Percentiles rank a stretch among this genome's conserved stretches.
Conservation (phyloP, 768 basidiomycete species). For the Favolaschia claudopus region DNA sequence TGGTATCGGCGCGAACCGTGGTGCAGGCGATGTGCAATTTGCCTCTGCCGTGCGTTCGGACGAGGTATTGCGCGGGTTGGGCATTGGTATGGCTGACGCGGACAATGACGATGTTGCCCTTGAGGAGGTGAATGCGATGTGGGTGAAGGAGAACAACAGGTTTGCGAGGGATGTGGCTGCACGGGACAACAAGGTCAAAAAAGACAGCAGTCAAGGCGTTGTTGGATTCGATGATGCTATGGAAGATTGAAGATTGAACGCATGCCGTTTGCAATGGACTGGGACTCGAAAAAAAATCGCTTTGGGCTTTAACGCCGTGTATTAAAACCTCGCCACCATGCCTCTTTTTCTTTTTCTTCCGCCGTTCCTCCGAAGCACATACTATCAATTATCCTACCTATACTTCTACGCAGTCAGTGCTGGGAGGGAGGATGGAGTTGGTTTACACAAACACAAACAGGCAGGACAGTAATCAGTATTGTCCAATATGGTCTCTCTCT, state of each 20-base stretch:
- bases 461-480: too few relatives aligned
- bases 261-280: too few relatives aligned
- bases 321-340: background rate
- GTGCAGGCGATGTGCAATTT: conserved; percentile 56
- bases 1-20: conserved; percentile 45
- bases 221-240: conserved; percentile 52
- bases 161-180: conserved; percentile 51
- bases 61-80: conserved; percentile 76
- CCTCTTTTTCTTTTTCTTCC: background rate
- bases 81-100: conserved; percentile 44
- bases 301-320: conserved; percentile 17
- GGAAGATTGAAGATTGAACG: conserved; percentile 44
- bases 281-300: too few relatives aligned
- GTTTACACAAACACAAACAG: conserved; percentile 14
- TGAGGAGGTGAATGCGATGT: conserved; percentile 62
- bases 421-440: conserved; percentile 20
- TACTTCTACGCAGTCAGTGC: conserved; percentile 27
- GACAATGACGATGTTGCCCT: conserved; percentile 48
- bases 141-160: conserved; percentile 57
- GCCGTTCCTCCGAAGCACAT: conserved; percentile 11
- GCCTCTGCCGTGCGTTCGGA: conserved; percentile 70
- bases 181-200: conserved; percentile 38
- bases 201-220: conserved; percentile 17
- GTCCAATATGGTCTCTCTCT: conserved; percentile 21
- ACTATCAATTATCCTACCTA: conserved; percentile 8